Evolutionary conservation across 176 grass and related monocot species (phyloP).

Genomic region (Avena sativa): DNA sequence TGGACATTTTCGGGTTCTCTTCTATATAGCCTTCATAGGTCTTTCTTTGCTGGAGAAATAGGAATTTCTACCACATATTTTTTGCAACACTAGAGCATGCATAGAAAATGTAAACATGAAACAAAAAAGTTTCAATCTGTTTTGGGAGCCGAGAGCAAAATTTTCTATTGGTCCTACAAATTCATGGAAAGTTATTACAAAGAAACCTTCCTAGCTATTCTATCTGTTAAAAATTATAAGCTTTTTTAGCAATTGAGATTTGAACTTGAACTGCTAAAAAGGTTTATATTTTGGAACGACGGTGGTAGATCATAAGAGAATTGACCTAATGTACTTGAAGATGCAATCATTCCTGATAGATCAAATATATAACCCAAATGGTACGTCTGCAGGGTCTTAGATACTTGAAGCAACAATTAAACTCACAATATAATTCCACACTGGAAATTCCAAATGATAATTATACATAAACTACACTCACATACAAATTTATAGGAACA

Average conservation of each 20-base stretch:
- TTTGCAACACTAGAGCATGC: neutral
- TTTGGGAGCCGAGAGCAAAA: neutral
- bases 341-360: neutral
- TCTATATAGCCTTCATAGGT: neutral
- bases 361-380: neutral
- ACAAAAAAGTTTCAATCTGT: neutral
- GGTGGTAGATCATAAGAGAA: neutral
- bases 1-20: too few relatives aligned
- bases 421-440: neutral
- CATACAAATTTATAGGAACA: neutral
- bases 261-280: too few relatives aligned
- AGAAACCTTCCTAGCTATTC: too few relatives aligned
- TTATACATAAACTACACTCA: neutral
- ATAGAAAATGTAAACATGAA: neutral
- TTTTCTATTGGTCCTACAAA: too few relatives aligned
- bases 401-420: neutral
- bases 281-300: too few relatives aligned
- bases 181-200: too few relatives aligned
- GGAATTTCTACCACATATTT: neutral
- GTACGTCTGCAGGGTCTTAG: neutral
- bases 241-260: too few relatives aligned
- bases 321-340: neutral
- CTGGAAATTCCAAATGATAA: neutral
- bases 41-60: neutral
- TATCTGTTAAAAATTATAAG: too few relatives aligned